Evolutionary conservation across 345 rosid genomes (phyloP).

Genomic region (Eutrema yunnanense): DNA sequence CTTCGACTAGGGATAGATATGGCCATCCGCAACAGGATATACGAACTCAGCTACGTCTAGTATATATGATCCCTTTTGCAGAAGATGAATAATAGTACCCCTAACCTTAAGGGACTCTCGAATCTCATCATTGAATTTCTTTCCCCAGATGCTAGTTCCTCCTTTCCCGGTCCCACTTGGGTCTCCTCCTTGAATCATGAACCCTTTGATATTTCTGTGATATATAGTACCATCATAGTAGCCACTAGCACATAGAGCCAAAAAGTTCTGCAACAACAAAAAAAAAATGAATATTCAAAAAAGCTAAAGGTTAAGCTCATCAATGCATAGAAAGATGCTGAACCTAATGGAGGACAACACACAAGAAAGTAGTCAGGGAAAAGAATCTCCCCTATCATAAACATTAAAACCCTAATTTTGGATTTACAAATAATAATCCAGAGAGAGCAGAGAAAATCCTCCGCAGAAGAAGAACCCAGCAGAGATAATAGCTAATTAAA

Average conservation of each 20-base stretch:
- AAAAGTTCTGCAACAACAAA: conserved; percentile 64
- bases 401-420: background rate
- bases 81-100: background rate
- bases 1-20: background rate
- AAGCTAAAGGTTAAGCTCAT: background rate
- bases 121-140: conserved; percentile 96
- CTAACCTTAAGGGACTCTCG: conserved; percentile 94
- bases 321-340: background rate
- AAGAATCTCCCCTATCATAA: background rate
- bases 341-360: background rate
- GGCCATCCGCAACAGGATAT: background rate
- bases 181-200: conserved; percentile 99
- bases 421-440: background rate
- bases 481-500: background rate
- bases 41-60: no score
- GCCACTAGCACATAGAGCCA: conserved; percentile 94
- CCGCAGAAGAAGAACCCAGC: background rate
- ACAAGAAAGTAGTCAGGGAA: background rate
- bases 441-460: background rate
- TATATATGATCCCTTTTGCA: no score
- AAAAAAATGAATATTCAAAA: background rate
- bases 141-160: conserved; percentile 97
- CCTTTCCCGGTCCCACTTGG: conserved; percentile 97
- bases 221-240: conserved; percentile 86
- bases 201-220: conserved; percentile 91